A percentile compares a stretch with the other conserved stretches of the same genome.
Conservation (phyloP, 495 filamentous ascomycete species). For the Neurospora sp. region DNA sequence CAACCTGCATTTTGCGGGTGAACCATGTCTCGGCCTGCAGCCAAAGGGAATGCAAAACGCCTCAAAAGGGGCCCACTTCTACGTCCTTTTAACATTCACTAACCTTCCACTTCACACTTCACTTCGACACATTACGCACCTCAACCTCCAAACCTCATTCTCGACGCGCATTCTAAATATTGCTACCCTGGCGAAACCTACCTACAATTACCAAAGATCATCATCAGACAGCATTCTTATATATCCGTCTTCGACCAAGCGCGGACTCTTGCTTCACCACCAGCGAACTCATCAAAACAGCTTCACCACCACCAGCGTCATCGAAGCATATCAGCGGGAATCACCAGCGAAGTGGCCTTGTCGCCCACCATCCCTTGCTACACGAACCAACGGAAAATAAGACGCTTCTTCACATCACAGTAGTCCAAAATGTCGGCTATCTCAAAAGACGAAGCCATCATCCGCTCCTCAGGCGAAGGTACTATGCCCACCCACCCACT, state of each 20-base stretch:
- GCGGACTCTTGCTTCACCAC: not conserved
- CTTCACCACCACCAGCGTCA: not conserved
- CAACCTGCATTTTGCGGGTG: not conserved
- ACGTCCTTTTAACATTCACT: not conserved
- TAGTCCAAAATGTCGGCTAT: not conserved
- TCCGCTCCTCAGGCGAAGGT: slow-evolving; percentile 22
- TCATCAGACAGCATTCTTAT: not conserved
- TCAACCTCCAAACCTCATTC: not conserved
- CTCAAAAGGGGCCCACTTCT: not conserved
- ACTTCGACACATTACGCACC: not conserved
- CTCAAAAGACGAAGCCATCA: slow-evolving; percentile 10
- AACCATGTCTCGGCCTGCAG: not conserved
- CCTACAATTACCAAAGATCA: not conserved
- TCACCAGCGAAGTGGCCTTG: not conserved
- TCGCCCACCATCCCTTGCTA: not conserved
- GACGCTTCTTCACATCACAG: not conserved
- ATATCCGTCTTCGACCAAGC: not conserved
- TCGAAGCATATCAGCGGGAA: not conserved
- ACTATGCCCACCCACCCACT: slow-evolving; percentile 1
- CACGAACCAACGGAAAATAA: not conserved
- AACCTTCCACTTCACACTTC: not conserved
- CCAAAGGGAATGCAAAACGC: not conserved
- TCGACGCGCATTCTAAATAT: not conserved
- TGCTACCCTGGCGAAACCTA: not conserved
- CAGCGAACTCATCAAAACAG: not conserved